Evolutionary conservation across 225 moss, liverwort and hornwort genomes (phyloP).

Genomic region (Rhytidiadelphus loreus): DNA sequence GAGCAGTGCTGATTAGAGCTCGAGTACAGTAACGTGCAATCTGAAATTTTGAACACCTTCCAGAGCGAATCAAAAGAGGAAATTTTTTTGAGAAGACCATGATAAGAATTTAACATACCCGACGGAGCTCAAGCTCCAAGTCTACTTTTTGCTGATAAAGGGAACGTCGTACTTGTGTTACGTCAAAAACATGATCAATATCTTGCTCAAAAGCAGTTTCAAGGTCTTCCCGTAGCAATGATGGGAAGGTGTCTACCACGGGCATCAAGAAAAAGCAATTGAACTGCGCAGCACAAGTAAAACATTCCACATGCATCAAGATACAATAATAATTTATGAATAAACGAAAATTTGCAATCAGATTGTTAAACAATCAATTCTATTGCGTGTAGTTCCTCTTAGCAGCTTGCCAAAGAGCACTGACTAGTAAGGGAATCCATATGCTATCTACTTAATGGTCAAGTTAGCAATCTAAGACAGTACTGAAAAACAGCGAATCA

Average conservation of each 20-base stretch:
- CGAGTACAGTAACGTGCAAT: background rate
- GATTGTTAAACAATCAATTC: background rate
- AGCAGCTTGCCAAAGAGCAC: background rate
- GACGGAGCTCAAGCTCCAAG: slow-evolving; percentile 77
- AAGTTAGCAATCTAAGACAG: background rate
- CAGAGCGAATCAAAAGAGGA: background rate
- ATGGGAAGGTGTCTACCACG: slow-evolving; percentile 97
- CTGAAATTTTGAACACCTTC: background rate
- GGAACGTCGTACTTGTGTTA: slow-evolving; percentile 74
- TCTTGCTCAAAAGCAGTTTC: slow-evolving; percentile 91
- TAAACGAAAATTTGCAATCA: background rate
- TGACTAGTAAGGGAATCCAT: background rate
- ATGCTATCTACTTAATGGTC: background rate
- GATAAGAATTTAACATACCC: slow-evolving; percentile 33
- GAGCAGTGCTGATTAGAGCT: background rate
- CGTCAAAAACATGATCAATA: slow-evolving; percentile 90
- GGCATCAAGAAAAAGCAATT: slow-evolving; percentile 99
- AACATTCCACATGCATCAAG: background rate
- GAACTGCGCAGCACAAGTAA: slow-evolving; percentile 43
- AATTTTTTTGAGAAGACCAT: background rate
- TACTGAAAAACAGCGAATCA: background rate
- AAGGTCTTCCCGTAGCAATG: slow-evolving; percentile 82
- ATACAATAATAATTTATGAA: background rate
- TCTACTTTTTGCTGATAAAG: slow-evolving; percentile 71
- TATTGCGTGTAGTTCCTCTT: background rate